Conservation (phyloP, 1,284 basidiomycete genomes). For the Neotropicomus parvogracilis region DNA sequence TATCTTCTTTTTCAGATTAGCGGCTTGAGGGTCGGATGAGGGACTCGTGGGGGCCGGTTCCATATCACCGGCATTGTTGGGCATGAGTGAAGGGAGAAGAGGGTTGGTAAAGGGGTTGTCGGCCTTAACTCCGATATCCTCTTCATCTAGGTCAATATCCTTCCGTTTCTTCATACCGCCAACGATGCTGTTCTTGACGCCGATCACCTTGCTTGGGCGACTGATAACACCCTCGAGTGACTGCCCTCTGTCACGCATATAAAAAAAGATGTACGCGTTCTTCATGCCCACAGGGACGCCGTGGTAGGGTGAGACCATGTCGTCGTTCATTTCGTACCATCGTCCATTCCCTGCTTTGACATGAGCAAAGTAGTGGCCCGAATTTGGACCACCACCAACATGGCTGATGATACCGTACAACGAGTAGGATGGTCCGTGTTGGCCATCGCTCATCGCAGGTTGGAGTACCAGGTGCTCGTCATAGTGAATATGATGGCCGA, state of each 20-base stretch:
- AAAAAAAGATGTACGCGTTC: constrained; percentile 93
- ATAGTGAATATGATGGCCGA: constrained; percentile 75
- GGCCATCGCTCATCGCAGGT: constrained; percentile 80
- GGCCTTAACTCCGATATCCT: constrained; percentile 49
- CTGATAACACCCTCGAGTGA: constrained; percentile 59
- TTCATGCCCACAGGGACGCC: constrained; percentile 58
- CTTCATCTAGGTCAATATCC: constrained; percentile 42
- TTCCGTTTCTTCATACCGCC: constrained; percentile 65
- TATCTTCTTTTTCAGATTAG: constrained; percentile 59
- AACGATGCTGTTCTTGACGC: constrained; percentile 41
- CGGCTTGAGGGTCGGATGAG: constrained; percentile 56
- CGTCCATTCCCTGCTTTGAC: constrained; percentile 69
- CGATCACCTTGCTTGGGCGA: constrained; percentile 17
- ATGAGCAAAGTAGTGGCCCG: constrained; percentile 93
- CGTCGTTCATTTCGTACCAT: constrained; percentile 97
- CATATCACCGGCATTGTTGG: constrained; percentile 15
- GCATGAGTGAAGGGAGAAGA: constrained; percentile 48
- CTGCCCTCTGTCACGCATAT: constrained; percentile 77
- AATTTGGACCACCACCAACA: constrained; percentile 88
- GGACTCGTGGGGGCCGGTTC: constrained; percentile 4
- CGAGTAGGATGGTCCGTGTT: constrained; percentile 76
- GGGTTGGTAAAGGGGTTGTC: constrained; percentile 61
- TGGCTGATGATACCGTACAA: constrained; percentile 94
- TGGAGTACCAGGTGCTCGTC: constrained; percentile 75
- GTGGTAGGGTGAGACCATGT: constrained; percentile 52